A percentile compares a stretch with the other conserved stretches of the same genome.
phyloP scores from a whole-genome alignment of 1,284 basidiomycete genomes.

The Omphalotus olearius region DNA sequence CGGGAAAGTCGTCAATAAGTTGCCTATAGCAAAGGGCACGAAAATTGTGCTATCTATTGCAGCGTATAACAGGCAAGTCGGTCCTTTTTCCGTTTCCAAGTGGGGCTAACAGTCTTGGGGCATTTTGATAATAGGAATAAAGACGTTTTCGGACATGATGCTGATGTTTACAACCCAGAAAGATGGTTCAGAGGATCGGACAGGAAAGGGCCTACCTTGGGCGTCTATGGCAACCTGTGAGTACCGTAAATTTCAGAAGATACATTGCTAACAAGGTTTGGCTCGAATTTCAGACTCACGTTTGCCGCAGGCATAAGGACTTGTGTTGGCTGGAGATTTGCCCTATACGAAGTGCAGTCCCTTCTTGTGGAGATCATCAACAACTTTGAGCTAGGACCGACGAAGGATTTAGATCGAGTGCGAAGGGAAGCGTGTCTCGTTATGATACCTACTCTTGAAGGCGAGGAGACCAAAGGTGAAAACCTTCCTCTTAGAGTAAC shows the following conservation, averaged over 20 bases:
- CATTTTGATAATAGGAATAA: conserved; percentile 32
- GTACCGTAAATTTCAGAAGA: conserved; percentile 11
- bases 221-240: conserved; percentile 50
- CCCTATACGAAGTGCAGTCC: conserved; percentile 42
- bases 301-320: conserved; percentile 46
- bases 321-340: conserved; percentile 50
- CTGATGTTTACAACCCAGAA: conserved; percentile 47
- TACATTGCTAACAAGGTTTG: background rate
- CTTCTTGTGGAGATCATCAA: conserved; percentile 47
- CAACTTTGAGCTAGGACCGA: conserved; percentile 43
- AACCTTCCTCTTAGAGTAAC: conserved; percentile 36
- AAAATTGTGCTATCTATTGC: conserved; percentile 34
- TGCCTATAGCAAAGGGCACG: conserved; percentile 33
- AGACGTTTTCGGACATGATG: conserved; percentile 49
- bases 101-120: background rate
- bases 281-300: conserved; percentile 30
- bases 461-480: conserved; percentile 44
- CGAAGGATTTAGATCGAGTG: conserved; percentile 37
- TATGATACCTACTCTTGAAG: conserved; percentile 50
- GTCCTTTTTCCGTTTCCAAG: background rate
- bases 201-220: conserved; percentile 39
- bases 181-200: conserved; percentile 44
- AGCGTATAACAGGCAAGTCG: conserved; percentile 35
- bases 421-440: conserved; percentile 47
- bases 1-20: conserved; percentile 13